These are phyloP conservation scores for Ustilago sp. DNA, from an alignment of 1,284 basidiomycete species.

Conservation along the genomic window DNA sequence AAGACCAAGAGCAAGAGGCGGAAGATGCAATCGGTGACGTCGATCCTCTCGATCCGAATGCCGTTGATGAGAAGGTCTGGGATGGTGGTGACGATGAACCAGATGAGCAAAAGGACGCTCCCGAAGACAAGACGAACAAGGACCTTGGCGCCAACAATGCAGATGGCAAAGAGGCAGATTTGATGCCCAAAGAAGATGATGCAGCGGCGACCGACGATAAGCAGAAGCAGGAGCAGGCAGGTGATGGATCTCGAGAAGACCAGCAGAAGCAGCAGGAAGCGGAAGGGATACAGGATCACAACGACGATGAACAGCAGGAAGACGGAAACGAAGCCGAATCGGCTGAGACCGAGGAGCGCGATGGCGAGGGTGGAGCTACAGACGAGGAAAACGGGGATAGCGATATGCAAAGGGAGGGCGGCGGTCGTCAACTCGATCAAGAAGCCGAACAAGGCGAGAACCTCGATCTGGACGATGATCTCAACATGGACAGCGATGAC, in stretches of 20 bases:
- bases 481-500: conserved; percentile 57
- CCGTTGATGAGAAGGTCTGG: conserved; percentile 97
- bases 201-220: conserved; percentile 45
- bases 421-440: conserved; percentile 67
- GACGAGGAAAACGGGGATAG: conserved; percentile 67
- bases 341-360: conserved; percentile 53
- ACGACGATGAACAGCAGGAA: conserved; percentile 22
- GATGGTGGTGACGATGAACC: conserved; percentile 81
- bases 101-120: conserved; percentile 71
- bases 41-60: conserved; percentile 85
- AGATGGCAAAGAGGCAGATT: conserved; percentile 56
- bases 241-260: conserved; percentile 67
- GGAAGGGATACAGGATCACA: conserved; percentile 25
- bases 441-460: conserved; percentile 68
- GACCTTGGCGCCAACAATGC: conserved; percentile 69
- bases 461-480: conserved; percentile 63
- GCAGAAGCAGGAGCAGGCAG: conserved; percentile 71
- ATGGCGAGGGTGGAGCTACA: conserved; percentile 60
- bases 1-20: conserved; percentile 73
- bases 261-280: conserved; percentile 71
- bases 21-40: conserved; percentile 89
- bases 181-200: conserved; percentile 47
- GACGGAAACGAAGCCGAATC: conserved; percentile 40
- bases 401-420: conserved; percentile 70
- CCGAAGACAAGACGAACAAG: conserved; percentile 70